Conservation (phyloP, 257 asterid species). For the Scutellaria minor region DNA sequence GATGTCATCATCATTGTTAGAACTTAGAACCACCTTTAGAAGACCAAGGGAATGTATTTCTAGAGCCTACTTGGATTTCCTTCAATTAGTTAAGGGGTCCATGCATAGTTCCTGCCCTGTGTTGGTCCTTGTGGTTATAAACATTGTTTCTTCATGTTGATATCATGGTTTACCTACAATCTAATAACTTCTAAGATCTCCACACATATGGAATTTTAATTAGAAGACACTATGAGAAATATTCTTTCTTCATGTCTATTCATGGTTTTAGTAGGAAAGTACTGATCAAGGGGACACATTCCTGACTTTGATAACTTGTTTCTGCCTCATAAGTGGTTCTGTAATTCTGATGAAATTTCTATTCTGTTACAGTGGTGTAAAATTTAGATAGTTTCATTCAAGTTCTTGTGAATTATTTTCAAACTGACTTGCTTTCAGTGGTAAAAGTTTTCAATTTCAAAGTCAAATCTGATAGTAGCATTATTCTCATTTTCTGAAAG, state of each 20-base stretch:
- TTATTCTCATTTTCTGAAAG: background rate
- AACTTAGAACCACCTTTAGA: no score
- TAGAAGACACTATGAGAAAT: no score
- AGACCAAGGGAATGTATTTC: no score
- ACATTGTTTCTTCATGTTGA: no score
- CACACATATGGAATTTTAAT: no score
- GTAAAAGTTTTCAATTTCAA: background rate
- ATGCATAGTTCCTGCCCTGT: no score
- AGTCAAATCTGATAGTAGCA: constrained; percentile 12
- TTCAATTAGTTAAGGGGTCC: no score
- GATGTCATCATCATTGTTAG: background rate
- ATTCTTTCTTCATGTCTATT: background rate
- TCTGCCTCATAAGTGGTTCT: background rate
- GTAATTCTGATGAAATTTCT: background rate
- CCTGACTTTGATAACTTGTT: background rate
- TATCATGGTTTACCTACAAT: no score
- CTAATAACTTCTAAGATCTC: background rate
- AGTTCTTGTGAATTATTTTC: background rate
- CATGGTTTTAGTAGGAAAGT: background rate
- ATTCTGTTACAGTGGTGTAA: background rate
- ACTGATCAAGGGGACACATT: constrained; percentile 2
- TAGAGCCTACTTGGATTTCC: no score
- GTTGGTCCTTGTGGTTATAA: no score
- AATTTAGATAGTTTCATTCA: background rate
- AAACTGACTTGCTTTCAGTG: constrained; percentile 1